phyloP scores from a whole-genome alignment of 768 basidiomycete genomes.

The Tylopilus cervinicoccineus region DNA sequence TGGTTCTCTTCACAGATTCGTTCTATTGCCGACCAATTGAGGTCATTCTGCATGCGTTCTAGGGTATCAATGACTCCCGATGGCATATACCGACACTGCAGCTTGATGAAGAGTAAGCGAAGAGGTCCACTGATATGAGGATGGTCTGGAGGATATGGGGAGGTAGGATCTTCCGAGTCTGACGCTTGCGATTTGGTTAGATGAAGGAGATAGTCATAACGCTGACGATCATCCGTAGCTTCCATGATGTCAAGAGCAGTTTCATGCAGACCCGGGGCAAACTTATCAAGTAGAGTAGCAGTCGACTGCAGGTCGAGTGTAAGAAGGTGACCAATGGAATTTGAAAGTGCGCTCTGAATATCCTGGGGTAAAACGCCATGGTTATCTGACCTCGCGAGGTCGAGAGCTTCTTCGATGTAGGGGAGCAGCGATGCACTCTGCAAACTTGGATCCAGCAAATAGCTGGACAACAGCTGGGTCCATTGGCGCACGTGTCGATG shows the following conservation, averaged over 20 bases:
- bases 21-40: conserved; percentile 56
- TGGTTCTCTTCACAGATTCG: conserved; percentile 62
- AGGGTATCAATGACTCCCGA: conserved; percentile 59
- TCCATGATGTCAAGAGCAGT: conserved; percentile 52
- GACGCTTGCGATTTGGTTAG: conserved; percentile 53
- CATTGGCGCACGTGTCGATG: conserved; percentile 74
- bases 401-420: conserved; percentile 61
- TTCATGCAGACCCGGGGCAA: conserved; percentile 63
- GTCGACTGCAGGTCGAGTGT: conserved; percentile 58
- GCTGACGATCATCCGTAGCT: conserved; percentile 43
- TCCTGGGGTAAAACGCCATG: conserved; percentile 53
- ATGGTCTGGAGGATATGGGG: conserved; percentile 33
- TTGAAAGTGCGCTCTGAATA: conserved; percentile 48
- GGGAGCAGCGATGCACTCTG: conserved; percentile 57
- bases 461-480: conserved; percentile 68
- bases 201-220: conserved; percentile 73
- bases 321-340: conserved; percentile 64
- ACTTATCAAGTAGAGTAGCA: conserved; percentile 67
- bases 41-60: conserved; percentile 42
- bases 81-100: conserved; percentile 74
- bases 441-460: conserved; percentile 69
- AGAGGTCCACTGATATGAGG: conserved; percentile 45
- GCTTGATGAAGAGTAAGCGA: conserved; percentile 59
- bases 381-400: conserved; percentile 40
- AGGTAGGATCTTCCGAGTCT: conserved; percentile 36